Base-by-base conservation (phyloP, 164 flowering plant genomes). In the Magnolia officinalis region DNA sequence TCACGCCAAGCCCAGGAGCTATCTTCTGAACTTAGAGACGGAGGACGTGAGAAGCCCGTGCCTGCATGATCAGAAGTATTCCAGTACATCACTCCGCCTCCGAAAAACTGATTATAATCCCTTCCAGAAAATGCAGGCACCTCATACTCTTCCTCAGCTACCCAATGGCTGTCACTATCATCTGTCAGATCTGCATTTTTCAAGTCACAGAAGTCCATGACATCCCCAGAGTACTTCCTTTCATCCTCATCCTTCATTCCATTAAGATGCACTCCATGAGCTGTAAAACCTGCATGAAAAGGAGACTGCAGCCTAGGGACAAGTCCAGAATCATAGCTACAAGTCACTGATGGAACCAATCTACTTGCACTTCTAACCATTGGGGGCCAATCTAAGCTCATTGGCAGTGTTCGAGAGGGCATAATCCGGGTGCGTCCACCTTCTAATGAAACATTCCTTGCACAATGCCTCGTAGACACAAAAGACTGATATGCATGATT, bases 11-110 rank as follows among this genome's bases (percentile, higher is more conserved):
- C 94, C 99, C 98, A 95, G 31, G 92, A 91, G 84, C 98, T 92
- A 81, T 95, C 99, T 83, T 95, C 99, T 72, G 98, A 95, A 80
- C 98, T 93, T 81, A 91, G 90, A 69, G 98, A 95, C 61, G 99
- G 98, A 75, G 99, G 93, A 11, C 98, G 92, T 71, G 99, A 95
- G 79, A 92, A 92, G 67, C 91, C 87, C 7, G 89, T 72, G 70
- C 88, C 89, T 13, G 86, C 89, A 82, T 80, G 89, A 82, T 95
- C 99, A 82, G 95, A 88, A 79, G 94, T 86, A 82, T 92, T 85
- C 99, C 99, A 95, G 82, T 93, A 95, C 99, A 95, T 95, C 63
- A 93, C 90, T 68, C 99, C 99, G 66, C 97, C 98, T 80, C 99
- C 99, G 85, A 95, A 95, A 77, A 84, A 92, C 72, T 95, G 99